phyloP scores from a whole-genome alignment of 768 basidiomycete genomes.

The Psilocybe cubensis region DNA sequence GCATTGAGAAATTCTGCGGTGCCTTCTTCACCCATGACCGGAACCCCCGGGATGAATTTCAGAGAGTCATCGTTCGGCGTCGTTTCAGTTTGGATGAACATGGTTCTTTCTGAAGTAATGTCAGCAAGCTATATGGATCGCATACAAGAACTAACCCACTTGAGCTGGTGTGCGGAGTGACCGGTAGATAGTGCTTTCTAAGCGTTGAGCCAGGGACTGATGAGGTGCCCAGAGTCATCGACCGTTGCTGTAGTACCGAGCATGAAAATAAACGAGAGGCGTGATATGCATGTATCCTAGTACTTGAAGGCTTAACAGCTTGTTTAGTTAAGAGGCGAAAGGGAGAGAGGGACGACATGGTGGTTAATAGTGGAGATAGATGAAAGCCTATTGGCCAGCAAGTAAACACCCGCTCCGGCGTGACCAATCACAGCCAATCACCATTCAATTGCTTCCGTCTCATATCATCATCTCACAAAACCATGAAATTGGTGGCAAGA shows the following conservation, averaged over 20 bases:
- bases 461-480: neutral
- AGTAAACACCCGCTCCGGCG: neutral
- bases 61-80: slow-evolving; percentile 98
- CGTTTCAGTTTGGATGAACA: slow-evolving; percentile 99
- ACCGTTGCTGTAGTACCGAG: slow-evolving; percentile 9
- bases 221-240: slow-evolving; percentile 10
- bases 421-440: slow-evolving; percentile 1
- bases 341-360: slow-evolving; percentile 24
- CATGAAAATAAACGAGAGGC: slow-evolving; percentile 15
- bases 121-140: slow-evolving; percentile 1
- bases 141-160: slow-evolving; percentile 16
- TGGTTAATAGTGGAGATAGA: slow-evolving; percentile 21
- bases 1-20: slow-evolving; percentile 95
- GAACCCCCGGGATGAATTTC: slow-evolving; percentile 94
- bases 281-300: slow-evolving; percentile 12
- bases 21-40: slow-evolving; percentile 86
- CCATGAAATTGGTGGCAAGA: neutral
- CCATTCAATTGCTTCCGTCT: neutral
- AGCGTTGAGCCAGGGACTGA: neutral
- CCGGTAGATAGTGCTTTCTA: slow-evolving; percentile 9
- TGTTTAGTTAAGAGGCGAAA: slow-evolving; percentile 22
- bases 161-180: slow-evolving; percentile 10
- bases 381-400: neutral
- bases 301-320: slow-evolving; percentile 10
- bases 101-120: slow-evolving; percentile 63